Evolutionary conservation across 306 rosid genomes (phyloP).

Genomic region (Vigna hirtella): DNA sequence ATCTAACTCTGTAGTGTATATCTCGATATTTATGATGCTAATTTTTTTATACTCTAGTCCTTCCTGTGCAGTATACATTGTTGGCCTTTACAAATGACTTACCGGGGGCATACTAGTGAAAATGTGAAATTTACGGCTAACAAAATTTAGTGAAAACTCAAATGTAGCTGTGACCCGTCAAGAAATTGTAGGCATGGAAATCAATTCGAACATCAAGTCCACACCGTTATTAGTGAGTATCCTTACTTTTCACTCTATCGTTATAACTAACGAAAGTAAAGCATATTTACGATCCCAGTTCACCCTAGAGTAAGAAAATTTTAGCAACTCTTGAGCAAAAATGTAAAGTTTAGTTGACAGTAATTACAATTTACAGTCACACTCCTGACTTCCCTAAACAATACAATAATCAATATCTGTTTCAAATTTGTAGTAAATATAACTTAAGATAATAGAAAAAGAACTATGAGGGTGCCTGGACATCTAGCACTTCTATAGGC

Average conservation of each 20-base stretch:
- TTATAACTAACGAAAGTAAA: slow-evolving; percentile 2
- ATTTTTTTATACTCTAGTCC: slow-evolving; percentile 11
- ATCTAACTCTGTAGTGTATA: background rate
- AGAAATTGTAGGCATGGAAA: slow-evolving; percentile 22
- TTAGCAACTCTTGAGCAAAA: slow-evolving; percentile 32
- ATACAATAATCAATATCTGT: slow-evolving; percentile 29
- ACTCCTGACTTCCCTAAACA: slow-evolving; percentile 31
- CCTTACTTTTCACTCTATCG: slow-evolving; percentile 6
- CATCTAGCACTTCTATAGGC: slow-evolving; percentile 42
- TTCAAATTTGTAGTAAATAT: slow-evolving; percentile 21
- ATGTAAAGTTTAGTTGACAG: slow-evolving; percentile 33
- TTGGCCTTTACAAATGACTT: no score
- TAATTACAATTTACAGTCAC: slow-evolving; percentile 45
- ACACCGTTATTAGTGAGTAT: slow-evolving; percentile 13
- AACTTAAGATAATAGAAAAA: slow-evolving; percentile 21
- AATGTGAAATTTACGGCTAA: slow-evolving; percentile 21
- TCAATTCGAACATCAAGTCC: slow-evolving; percentile 7
- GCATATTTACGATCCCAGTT: background rate
- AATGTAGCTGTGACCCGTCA: slow-evolving; percentile 13
- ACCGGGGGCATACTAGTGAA: slow-evolving; percentile 21
- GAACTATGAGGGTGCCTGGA: slow-evolving; percentile 42
- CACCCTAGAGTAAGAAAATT: slow-evolving; percentile 9
- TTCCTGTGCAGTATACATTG: slow-evolving; percentile 20
- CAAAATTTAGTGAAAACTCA: slow-evolving; percentile 11
- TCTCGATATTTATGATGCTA: slow-evolving; percentile 15